Evolutionary conservation across 1,284 basidiomycete species (phyloP).

Genomic region (Microbotryum lychnidis-dioicae): DNA sequence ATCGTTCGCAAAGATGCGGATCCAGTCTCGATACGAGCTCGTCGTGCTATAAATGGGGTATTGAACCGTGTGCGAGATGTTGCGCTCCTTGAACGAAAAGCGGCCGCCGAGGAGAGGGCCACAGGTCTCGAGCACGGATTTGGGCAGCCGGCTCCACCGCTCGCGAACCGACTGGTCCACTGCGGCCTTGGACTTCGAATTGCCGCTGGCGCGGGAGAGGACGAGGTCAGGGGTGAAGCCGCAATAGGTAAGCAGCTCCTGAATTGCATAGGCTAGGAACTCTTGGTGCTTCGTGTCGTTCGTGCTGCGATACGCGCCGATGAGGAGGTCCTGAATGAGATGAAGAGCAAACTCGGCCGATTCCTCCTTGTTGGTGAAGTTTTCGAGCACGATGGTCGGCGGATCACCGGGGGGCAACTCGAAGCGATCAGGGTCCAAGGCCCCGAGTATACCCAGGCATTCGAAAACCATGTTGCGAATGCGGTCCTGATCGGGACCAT

Average conservation of each 20-base stretch:
- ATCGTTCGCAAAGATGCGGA: conserved; percentile 78
- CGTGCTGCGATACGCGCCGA: conserved; percentile 85
- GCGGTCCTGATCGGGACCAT: conserved; percentile 54
- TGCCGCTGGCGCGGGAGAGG: conserved; percentile 35
- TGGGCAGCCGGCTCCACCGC: conserved; percentile 70
- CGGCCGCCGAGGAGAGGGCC: conserved; percentile 75
- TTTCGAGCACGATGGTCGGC: conserved; percentile 65
- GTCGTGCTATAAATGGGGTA: conserved; percentile 68
- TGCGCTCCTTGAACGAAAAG: conserved; percentile 45
- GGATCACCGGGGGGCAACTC: conserved; percentile 57
- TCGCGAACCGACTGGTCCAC: conserved; percentile 54
- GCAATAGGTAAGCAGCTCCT: conserved; percentile 83
- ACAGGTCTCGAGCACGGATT: conserved; percentile 78
- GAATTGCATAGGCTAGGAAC: conserved; percentile 83
- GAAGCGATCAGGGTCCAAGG: conserved; percentile 90
- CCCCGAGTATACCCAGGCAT: conserved; percentile 88
- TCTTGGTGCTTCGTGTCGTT: conserved; percentile 89
- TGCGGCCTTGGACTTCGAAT: conserved; percentile 1
- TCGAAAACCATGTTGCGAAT: conserved; percentile 69
- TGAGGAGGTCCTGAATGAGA: conserved; percentile 76
- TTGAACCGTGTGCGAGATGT: conserved; percentile 42
- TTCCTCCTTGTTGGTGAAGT: conserved; percentile 76
- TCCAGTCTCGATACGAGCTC: conserved; percentile 88
- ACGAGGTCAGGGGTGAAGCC: conserved; percentile 70
- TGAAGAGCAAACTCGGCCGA: conserved; percentile 73